Base-by-base conservation (phyloP, 2,329 filamentous ascomycete genomes). In the Ciborinia camelliae region DNA sequence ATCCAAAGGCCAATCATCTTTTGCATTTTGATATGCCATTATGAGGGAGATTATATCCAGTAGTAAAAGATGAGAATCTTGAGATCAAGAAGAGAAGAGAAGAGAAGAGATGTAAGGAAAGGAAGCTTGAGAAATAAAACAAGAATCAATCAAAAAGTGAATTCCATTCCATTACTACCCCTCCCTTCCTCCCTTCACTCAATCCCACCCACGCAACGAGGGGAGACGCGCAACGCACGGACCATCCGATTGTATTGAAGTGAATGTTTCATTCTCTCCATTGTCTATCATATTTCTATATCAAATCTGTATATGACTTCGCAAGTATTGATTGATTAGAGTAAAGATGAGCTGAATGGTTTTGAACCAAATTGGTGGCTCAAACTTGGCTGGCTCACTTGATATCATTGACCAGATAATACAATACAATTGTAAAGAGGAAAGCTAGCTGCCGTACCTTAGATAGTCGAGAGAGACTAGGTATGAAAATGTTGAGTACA, bases 1-100 rank as follows among this genome's bases (percentile, higher is more conserved):
- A 23, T 63, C 61, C 2, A 63, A 32, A 26, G 61, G 61, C 61
- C 61, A 63, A 57, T 63, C 23, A 20, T 57, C 61, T 26, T 59
- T 35, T 23, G 7, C 7, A 20, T 59, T 37, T 37, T 47, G 55
- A 1, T 26, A 20, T 8, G 43, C 30, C 55, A 59, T 59, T 35
- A 3, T 43, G 7, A 20, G 8, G 55, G 7, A 20, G 8, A 41
- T 35, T 8, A 26, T 26, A 35, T 18, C 1, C 2, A n/a, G 35
- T 20, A 20, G 10, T 26, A 26, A 8, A 20, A 8, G 41, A 35
- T 28, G 14, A 26, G 30, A 50, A 35, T 2, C 1, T 35, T 35
- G 9, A 52, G 30, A 35, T 14, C 10, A 20, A 23, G 1, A 2
- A 28, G 6, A 8, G 28, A 2, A 28, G 14, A 15, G n/a, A 30